A percentile compares a stretch with the other conserved stretches of the same genome.
Conservation (phyloP, 306 rosid genomes). For the Malus sieversii region DNA sequence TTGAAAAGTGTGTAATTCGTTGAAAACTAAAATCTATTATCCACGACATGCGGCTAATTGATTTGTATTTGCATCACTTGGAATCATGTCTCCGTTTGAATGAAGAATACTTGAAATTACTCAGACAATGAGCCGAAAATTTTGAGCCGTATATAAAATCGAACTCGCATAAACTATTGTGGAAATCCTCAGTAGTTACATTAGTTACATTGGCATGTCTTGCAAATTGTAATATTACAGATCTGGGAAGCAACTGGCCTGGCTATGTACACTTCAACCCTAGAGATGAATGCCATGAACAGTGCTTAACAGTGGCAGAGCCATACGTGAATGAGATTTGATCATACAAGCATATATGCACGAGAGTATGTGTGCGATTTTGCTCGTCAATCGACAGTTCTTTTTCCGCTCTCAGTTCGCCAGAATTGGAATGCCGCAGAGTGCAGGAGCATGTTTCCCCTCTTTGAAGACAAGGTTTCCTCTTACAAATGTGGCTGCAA, state of each 20-base stretch:
- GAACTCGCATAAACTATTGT: no score
- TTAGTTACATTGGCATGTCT: neutral
- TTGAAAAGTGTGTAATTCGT: no score
- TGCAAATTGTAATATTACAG: neutral
- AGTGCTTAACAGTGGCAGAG: neutral
- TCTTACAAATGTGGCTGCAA: constrained; percentile 74
- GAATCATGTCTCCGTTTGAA: no score
- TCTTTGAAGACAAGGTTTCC: constrained; percentile 78
- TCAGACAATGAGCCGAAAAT: no score
- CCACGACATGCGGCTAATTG: no score
- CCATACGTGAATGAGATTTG: neutral
- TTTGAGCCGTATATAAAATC: no score
- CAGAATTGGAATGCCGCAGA: constrained; percentile 70
- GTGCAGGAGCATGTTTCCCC: constrained; percentile 65
- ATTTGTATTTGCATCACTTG: no score
- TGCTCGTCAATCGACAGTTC: neutral
- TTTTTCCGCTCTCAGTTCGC: constrained; percentile 30
- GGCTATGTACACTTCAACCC: neutral
- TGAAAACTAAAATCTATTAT: no score
- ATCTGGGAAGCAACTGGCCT: neutral
- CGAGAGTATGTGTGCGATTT: neutral
- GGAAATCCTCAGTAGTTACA: no score
- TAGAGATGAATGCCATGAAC: neutral
- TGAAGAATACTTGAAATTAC: no score
- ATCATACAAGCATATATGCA: neutral